phyloP scores from a whole-genome alignment of 352 stramenopile species.

The Blastocystis sp. region DNA sequence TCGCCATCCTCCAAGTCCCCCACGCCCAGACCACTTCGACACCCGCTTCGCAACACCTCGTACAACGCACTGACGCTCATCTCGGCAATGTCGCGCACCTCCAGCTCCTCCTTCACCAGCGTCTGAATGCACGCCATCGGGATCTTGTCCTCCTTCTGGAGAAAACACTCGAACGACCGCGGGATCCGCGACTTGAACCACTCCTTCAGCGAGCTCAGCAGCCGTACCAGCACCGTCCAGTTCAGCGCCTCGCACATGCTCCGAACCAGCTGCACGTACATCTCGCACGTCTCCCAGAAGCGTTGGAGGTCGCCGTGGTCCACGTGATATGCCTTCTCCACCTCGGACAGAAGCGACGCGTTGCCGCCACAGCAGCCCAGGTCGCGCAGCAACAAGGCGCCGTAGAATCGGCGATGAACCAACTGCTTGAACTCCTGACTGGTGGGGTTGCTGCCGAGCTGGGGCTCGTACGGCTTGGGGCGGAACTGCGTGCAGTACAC shows the following conservation, averaged over 20 bases:
- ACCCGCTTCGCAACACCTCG: not conserved
- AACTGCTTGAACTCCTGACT: not conserved
- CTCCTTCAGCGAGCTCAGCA: not conserved
- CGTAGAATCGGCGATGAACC: conserved; percentile 45
- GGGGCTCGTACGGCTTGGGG: not conserved
- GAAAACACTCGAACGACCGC: conserved; percentile 31
- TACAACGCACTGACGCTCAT: not conserved
- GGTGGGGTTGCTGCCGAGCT: not conserved
- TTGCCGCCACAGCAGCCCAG: conserved; percentile 3
- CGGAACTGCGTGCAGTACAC: not conserved
- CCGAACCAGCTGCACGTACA: conserved; percentile 40
- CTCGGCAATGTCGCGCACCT: conserved; percentile 46
- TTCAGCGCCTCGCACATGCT: conserved; percentile 64
- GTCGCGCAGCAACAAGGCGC: conserved; percentile 46
- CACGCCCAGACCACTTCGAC: not conserved
- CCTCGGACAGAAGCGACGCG: not conserved
- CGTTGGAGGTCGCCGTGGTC: conserved; percentile 57
- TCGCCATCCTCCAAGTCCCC: not conserved
- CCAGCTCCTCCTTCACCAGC: conserved; percentile 18
- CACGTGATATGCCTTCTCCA: not conserved
- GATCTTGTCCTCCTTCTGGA: conserved; percentile 18
- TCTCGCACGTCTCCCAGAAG: conserved; percentile 51
- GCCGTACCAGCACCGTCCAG: conserved; percentile 33
- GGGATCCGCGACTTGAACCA: conserved; percentile 55
- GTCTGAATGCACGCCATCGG: conserved; percentile 17